Evolutionary conservation across 2,329 filamentous ascomycete genomes (phyloP), one percentile per base, ranked within the genome.

Genomic region (Scedosporium apiospermum): DNA sequence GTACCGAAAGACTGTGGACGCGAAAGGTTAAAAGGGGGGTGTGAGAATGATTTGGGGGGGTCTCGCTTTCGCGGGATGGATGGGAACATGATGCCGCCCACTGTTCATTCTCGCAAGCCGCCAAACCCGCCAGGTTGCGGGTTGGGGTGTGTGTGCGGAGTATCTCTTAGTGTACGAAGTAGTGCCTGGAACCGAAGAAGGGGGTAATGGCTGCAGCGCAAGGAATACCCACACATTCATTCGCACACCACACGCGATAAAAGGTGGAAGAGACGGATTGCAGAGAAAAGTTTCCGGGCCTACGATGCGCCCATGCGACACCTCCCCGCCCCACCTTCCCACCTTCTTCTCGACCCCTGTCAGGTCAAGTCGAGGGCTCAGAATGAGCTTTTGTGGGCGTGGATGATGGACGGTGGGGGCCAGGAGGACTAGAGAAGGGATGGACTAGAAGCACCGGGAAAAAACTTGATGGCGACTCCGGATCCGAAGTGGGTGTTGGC

Each of bases 281-380:
- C 14, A 30, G 34, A 38, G 34, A 58, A 38, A 61, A 61, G 59
- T 61, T 53, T 55, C 60, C 60, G 60, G 60, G 49, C 60, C 60
- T 61, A 49, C 60, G 60, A 61, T 61, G 60, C 60, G 60, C 60
- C 44, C 60, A 61, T 41, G 49, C 46, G 60, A n/a, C 60, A 23
- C 21, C 27, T 38, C 46, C 23, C 44, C 16, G 27, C 60, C 46
- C 60, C 26, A n/a, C 38, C 26, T 38, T 49, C 18, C 10, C 34
- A 38, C 34, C 34, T 14, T 38, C 34, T 38, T 38, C 10, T 10
- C 10, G 18, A 55, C 51, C 51, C 51, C 51, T 55, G 51, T 55
- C 51, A 26, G 2, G n/a, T 53, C 49, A 26, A 4, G 44, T 49
- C 18, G 44, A 49, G 16, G 51, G 51, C 7, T 12, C 21, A 23